Evolutionary conservation across 139 green algal species (phyloP).

Genomic region (Microglena sp.): DNA sequence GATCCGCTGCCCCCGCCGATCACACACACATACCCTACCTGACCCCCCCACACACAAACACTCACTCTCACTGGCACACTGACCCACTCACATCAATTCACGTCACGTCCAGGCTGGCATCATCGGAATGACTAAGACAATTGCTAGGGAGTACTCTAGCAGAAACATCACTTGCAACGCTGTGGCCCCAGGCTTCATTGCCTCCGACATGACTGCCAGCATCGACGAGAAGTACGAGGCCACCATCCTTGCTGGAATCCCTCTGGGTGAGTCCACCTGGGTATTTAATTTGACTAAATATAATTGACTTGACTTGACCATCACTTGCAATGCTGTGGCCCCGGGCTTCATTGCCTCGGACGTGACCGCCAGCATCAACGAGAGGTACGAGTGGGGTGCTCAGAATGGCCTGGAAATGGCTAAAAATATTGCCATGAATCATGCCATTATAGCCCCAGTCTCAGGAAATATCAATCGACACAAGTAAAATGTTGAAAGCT

Average conservation of each 20-base stretch:
- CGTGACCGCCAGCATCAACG: slow-evolving; percentile 6
- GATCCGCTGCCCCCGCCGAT: too few relatives aligned
- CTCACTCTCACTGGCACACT: too few relatives aligned
- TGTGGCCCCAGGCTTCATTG: slow-evolving; percentile 84
- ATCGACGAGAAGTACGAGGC: slow-evolving; percentile 89
- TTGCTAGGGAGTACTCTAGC: slow-evolving; percentile 64
- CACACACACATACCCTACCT: too few relatives aligned
- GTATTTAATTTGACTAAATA: not conserved
- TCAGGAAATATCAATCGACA: too few relatives aligned
- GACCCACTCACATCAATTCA: too few relatives aligned
- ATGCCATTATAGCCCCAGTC: too few relatives aligned
- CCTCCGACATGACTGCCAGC: slow-evolving; percentile 71
- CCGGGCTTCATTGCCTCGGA: slow-evolving; percentile 87
- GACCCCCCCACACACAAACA: too few relatives aligned
- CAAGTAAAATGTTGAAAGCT: too few relatives aligned
- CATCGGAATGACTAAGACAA: slow-evolving; percentile 80
- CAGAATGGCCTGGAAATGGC: too few relatives aligned
- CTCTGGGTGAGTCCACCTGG: slow-evolving; percentile 47
- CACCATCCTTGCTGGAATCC: slow-evolving; percentile 70
- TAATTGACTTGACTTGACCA: slow-evolving; percentile 20
- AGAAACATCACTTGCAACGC: slow-evolving; percentile 76
- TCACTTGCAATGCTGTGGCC: slow-evolving; percentile 78
- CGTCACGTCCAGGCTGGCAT: slow-evolving; percentile 85
- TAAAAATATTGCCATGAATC: too few relatives aligned
- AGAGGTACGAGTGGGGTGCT: too few relatives aligned